Evolutionary conservation across 495 filamentous ascomycete genomes (phyloP).

Genomic region (Neurospora sp.): DNA sequence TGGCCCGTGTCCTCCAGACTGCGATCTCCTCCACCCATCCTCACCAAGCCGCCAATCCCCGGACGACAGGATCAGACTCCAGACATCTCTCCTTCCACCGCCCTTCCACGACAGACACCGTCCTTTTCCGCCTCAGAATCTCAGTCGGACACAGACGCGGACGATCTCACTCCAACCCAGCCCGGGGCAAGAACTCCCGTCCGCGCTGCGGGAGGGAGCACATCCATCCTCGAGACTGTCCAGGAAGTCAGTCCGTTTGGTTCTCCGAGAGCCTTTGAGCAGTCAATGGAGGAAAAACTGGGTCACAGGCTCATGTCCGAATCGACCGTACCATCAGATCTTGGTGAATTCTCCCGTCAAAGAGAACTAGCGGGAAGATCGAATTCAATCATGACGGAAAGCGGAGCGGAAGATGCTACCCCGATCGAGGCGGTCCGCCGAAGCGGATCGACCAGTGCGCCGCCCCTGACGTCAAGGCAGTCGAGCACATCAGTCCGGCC

Average conservation of each 20-base stretch:
- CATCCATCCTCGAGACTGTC: conserved; percentile 77
- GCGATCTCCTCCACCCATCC: conserved; percentile 55
- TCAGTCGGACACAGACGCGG: conserved; percentile 39
- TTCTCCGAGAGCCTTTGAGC: conserved; percentile 50
- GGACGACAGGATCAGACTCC: conserved; percentile 34
- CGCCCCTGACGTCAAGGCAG: conserved; percentile 33
- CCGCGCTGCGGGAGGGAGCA: conserved; percentile 55
- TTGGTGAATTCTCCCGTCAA: conserved; percentile 20
- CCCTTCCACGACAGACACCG: not conserved
- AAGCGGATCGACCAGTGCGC: conserved; percentile 21
- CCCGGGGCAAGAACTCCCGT: conserved; percentile 54
- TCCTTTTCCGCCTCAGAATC: conserved; percentile 14
- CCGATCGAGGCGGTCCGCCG: conserved; percentile 23
- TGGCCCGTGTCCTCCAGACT: conserved; percentile 59
- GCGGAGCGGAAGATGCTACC: conserved; percentile 38
- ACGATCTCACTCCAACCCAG: conserved; percentile 38
- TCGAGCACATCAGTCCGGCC: conserved; percentile 36
- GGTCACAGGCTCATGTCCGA: conserved; percentile 39
- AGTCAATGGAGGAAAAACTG: conserved; percentile 35
- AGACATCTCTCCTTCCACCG: conserved; percentile 5
- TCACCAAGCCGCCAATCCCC: conserved; percentile 30
- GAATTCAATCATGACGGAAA: conserved; percentile 40
- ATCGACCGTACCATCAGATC: conserved; percentile 24
- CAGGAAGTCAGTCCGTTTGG: conserved; percentile 79
- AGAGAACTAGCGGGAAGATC: conserved; percentile 24